Conservation (phyloP, 2,329 filamentous ascomycete genomes). For the Fusarium albidum region DNA sequence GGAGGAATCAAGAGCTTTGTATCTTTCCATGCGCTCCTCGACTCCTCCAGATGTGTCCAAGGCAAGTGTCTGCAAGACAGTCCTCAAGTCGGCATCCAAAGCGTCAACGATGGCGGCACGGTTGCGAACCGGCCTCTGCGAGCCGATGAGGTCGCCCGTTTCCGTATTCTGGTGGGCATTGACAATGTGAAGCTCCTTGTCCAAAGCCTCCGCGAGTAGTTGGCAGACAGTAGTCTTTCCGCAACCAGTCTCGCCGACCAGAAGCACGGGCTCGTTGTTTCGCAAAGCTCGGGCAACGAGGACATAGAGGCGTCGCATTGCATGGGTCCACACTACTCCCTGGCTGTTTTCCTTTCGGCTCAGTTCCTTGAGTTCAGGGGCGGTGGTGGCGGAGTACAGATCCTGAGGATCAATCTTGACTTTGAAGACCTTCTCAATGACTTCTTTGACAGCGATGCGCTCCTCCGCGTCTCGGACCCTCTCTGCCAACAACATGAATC, state of each 20-base stretch:
- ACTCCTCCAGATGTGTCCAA: conserved; percentile 52
- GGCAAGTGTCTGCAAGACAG: conserved; percentile 53
- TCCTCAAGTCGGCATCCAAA: conserved; percentile 68
- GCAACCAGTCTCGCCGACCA: conserved; percentile 96
- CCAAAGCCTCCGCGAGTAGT: conserved; percentile 82
- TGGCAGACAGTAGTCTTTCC: conserved; percentile 98
- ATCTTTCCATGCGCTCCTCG: conserved; percentile 66
- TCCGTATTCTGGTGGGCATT: conserved; percentile 99
- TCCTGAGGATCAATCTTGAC: conserved; percentile 78
- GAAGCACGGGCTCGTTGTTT: conserved; percentile 91
- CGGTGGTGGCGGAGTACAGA: conserved; percentile 72
- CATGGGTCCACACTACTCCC: conserved; percentile 90
- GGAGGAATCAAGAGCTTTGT: conserved; percentile 59
- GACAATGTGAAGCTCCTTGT: conserved; percentile 82
- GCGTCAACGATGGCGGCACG: conserved; percentile 74
- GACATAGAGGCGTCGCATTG: conserved; percentile 91
- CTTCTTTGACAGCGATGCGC: conserved; percentile 80
- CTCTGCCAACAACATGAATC: conserved; percentile 96
- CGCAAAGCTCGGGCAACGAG: conserved; percentile 86
- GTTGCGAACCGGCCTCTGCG: conserved; percentile 90
- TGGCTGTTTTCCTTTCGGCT: conserved; percentile 59
- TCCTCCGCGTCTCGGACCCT: conserved; percentile 93
- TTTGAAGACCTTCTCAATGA: conserved; percentile 92
- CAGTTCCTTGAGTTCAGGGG: conserved; percentile 63
- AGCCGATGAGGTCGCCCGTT: conserved; percentile 95